Percentiles rank a stretch among this genome's conserved stretches.
phyloP scores from a whole-genome alignment of 331 rosid species.

The Erythrophleum ivorense region DNA sequence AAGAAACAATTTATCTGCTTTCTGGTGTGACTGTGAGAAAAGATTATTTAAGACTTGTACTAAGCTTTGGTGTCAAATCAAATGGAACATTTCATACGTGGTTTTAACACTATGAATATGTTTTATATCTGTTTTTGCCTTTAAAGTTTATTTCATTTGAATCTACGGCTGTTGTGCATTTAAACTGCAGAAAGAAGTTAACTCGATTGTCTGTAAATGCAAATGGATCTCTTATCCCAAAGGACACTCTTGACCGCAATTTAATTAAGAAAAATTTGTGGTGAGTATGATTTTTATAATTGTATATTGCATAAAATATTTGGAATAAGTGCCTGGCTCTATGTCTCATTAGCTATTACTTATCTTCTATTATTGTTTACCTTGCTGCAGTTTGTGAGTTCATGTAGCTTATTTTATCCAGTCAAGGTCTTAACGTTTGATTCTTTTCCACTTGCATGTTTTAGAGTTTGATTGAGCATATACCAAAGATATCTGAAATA shows the following conservation, averaged over 20 bases:
- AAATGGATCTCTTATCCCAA: slow-evolving; percentile 70
- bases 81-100: slow-evolving; percentile 13
- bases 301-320: slow-evolving; percentile 12
- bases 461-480: slow-evolving; percentile 3
- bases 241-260: slow-evolving; percentile 70
- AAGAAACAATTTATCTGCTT: slow-evolving; percentile 10
- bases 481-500: neutral
- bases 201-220: slow-evolving; percentile 84
- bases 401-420: neutral
- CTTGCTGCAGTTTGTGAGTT: no score
- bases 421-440: neutral
- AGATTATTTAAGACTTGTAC: neutral
- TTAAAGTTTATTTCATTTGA: slow-evolving; percentile 27
- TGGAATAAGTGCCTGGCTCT: slow-evolving; percentile 11
- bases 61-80: slow-evolving; percentile 27
- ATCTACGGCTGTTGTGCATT: slow-evolving; percentile 28
- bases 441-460: slow-evolving; percentile 6
- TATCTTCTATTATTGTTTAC: no score
- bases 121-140: neutral
- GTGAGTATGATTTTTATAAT: slow-evolving; percentile 53
- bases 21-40: neutral
- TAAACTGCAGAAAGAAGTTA: slow-evolving; percentile 79
- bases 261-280: slow-evolving; percentile 73
- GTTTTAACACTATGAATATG: slow-evolving; percentile 30
- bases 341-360: neutral